Conservation (phyloP, 1,284 basidiomycete genomes). For the Singerocomus inundabilis region DNA sequence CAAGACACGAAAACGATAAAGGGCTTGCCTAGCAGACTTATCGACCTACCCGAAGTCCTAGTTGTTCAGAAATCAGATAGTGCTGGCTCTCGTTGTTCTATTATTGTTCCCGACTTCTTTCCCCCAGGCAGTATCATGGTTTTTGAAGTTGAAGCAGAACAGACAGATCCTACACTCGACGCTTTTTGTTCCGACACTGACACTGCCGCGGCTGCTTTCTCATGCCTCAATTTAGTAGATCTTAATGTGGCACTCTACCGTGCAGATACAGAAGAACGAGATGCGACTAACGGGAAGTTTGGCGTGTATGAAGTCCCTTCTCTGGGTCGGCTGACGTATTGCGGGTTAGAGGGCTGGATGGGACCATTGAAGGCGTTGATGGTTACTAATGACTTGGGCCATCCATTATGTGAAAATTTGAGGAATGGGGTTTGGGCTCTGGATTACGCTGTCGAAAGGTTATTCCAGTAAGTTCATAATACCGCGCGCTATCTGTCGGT, state of each 20-base stretch:
- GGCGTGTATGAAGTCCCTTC: slow-evolving; percentile 81
- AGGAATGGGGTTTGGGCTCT: slow-evolving; percentile 87
- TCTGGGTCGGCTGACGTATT: slow-evolving; percentile 76
- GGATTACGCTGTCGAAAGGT: slow-evolving; percentile 75
- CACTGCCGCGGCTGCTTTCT: slow-evolving; percentile 72
- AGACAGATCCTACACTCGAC: slow-evolving; percentile 67
- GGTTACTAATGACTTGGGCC: slow-evolving; percentile 87
- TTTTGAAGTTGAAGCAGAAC: slow-evolving; percentile 80
- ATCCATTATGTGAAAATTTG: slow-evolving; percentile 84
- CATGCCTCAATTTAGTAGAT: slow-evolving; percentile 78
- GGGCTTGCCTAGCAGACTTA: slow-evolving; percentile 73
- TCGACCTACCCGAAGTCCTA: slow-evolving; percentile 57
- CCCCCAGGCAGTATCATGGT: slow-evolving; percentile 91
- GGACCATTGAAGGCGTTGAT: slow-evolving; percentile 79
- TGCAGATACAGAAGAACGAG: slow-evolving; percentile 85
- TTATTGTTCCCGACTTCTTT: slow-evolving; percentile 81
- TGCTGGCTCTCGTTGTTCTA: slow-evolving; percentile 73
- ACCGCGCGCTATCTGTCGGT: background rate
- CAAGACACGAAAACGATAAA: slow-evolving; percentile 57
- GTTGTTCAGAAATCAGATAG: slow-evolving; percentile 58
- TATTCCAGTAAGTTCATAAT: slow-evolving; percentile 60
- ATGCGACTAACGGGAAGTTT: slow-evolving; percentile 72
- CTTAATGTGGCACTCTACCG: slow-evolving; percentile 84
- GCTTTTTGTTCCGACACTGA: slow-evolving; percentile 63
- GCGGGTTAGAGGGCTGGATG: slow-evolving; percentile 97